phyloP scores from a whole-genome alignment of 1,284 basidiomycete genomes.

The Ustilago hordei region DNA sequence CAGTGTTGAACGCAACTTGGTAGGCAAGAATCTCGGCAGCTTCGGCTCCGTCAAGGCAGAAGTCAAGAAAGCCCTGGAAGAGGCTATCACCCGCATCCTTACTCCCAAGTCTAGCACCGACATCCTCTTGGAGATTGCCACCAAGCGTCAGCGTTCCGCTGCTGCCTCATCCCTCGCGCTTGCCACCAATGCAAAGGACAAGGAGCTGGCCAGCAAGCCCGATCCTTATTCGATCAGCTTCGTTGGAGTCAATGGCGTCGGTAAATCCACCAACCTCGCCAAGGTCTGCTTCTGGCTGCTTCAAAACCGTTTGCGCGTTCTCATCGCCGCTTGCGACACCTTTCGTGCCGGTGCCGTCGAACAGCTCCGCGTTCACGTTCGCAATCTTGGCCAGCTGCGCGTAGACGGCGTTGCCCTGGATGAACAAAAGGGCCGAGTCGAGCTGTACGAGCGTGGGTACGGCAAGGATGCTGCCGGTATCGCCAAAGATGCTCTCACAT shows the following conservation, averaged over 20 bases:
- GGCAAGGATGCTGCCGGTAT: constrained; percentile 98
- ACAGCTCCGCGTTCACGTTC: constrained; percentile 94
- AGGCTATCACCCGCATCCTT: constrained; percentile 89
- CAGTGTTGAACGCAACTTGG: constrained; percentile 85
- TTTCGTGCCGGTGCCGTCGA: constrained; percentile 98
- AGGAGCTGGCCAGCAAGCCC: constrained; percentile 73
- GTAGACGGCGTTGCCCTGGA: constrained; percentile 59
- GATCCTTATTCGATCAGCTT: constrained; percentile 94
- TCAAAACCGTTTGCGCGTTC: constrained; percentile 89
- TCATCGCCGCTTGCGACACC: constrained; percentile 98
- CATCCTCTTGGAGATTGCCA: constrained; percentile 79
- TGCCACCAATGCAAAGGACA: constrained; percentile 67
- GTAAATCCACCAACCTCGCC: constrained; percentile 96
- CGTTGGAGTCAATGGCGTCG: constrained; percentile 99
- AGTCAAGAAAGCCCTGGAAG: constrained; percentile 84
- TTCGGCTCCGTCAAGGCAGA: constrained; percentile 78
- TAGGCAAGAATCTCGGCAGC: constrained; percentile 76
- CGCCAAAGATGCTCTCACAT: constrained; percentile 87
- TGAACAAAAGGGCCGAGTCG: constrained; percentile 79
- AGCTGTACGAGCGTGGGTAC: constrained; percentile 95
- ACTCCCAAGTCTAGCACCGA: constrained; percentile 98
- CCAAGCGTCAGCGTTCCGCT: constrained; percentile 69
- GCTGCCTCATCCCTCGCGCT: constrained; percentile 51
- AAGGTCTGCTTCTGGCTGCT: constrained; percentile 99
- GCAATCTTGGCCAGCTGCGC: constrained; percentile 88